Conservation (phyloP, 2,329 filamentous ascomycete species). For the Ceratocystis colombiana region DNA sequence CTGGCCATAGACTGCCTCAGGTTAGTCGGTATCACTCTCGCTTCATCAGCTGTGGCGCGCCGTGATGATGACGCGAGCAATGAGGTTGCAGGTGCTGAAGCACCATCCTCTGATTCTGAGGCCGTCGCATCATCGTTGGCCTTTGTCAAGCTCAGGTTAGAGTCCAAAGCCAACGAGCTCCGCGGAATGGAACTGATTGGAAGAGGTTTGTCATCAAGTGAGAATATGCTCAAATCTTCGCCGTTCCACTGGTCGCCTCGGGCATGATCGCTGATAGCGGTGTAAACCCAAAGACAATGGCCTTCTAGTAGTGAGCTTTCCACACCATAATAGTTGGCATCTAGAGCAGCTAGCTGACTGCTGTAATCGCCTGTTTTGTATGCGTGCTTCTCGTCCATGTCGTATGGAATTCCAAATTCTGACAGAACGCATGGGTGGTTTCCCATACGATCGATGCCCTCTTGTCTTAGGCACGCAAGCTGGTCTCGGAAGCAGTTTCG, state of each 20-base stretch:
- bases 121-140: neutral
- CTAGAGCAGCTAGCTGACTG: conserved; percentile 82
- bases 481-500: conserved; percentile 88
- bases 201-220: conserved; percentile 63
- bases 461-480: conserved; percentile 67
- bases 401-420: conserved; percentile 95
- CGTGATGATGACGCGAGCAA: neutral
- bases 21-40: conserved; percentile 61
- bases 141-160: conserved; percentile 22
- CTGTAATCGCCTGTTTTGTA: conserved; percentile 94
- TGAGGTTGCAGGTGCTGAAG: neutral
- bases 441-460: conserved; percentile 81
- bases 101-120: neutral
- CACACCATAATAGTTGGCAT: conserved; percentile 89
- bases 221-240: conserved; percentile 88
- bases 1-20: conserved; percentile 62
- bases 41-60: conserved; percentile 36
- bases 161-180: conserved; percentile 22
- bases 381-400: conserved; percentile 94
- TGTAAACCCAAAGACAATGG: conserved; percentile 84
- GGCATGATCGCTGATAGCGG: conserved; percentile 69
- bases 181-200: conserved; percentile 41
- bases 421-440: conserved; percentile 82
- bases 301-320: conserved; percentile 77
- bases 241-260: conserved; percentile 96